Evolutionary conservation across 352 stramenopile genomes (phyloP).

Genomic region (Phytophthora sp.): DNA sequence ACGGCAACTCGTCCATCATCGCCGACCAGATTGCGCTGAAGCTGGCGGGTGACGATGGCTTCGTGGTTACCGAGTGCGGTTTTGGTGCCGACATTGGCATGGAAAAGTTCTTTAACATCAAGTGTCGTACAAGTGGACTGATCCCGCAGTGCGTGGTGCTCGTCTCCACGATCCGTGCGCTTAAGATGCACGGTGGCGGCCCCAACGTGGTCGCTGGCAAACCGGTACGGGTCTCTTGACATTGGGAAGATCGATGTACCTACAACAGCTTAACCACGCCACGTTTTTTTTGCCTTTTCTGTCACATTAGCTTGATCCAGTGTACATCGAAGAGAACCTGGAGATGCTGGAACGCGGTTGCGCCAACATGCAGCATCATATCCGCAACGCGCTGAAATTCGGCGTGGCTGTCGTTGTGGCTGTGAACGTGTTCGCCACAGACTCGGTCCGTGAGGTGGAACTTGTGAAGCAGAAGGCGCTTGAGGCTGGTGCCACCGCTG

Average conservation of each 20-base stretch:
- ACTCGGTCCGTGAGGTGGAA: slow-evolving; percentile 91
- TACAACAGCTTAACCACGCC: slow-evolving; percentile 3
- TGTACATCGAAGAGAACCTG: slow-evolving; percentile 97
- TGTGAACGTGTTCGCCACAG: slow-evolving; percentile 86
- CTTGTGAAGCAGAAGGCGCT: slow-evolving; percentile 91
- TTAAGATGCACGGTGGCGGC: slow-evolving; percentile 99
- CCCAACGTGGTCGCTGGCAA: slow-evolving; percentile 94
- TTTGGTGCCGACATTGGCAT: slow-evolving; percentile 98
- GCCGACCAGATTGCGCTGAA: slow-evolving; percentile 95
- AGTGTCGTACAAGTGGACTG: slow-evolving; percentile 95
- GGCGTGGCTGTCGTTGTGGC: slow-evolving; percentile 96
- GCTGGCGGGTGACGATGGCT: slow-evolving; percentile 96
- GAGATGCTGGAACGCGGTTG: slow-evolving; percentile 93
- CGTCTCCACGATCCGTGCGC: slow-evolving; percentile 96
- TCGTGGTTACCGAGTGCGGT: slow-evolving; percentile 97
- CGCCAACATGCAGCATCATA: slow-evolving; percentile 96
- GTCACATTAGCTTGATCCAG: slow-evolving; percentile 60
- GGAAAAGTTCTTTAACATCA: slow-evolving; percentile 99
- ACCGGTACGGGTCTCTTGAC: slow-evolving; percentile 59
- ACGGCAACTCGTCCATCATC: slow-evolving; percentile 98
- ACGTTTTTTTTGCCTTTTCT: slow-evolving; percentile 4
- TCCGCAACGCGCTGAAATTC: slow-evolving; percentile 95
- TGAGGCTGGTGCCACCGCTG: slow-evolving; percentile 94
- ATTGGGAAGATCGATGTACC: not conserved
- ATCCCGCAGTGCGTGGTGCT: slow-evolving; percentile 97